phyloP scores from a whole-genome alignment of 768 basidiomycete species.

The Amanita rimosa region DNA sequence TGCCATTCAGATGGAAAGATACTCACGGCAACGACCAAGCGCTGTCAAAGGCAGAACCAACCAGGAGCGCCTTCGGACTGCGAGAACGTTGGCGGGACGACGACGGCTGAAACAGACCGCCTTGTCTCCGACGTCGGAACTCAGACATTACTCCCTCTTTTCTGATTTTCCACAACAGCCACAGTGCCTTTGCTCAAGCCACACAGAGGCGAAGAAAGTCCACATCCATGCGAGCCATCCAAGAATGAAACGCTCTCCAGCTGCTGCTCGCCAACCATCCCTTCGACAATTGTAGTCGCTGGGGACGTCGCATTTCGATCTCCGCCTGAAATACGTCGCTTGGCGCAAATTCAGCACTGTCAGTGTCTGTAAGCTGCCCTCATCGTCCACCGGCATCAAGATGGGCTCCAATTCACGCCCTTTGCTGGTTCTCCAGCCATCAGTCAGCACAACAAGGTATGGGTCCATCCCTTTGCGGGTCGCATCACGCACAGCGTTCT shows the following conservation, averaged over 20 bases:
- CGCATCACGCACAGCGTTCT: conserved; percentile 10
- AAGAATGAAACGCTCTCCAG: no score
- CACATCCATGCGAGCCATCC: no score
- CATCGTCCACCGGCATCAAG: conserved; percentile 32
- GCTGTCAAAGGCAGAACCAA: no score
- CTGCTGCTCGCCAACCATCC: no score
- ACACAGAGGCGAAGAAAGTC: no score
- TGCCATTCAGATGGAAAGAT: not conserved
- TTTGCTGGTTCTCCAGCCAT: conserved; percentile 62
- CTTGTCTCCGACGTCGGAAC: not conserved
- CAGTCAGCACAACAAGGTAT: conserved; percentile 79
- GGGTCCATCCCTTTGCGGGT: conserved; percentile 15
- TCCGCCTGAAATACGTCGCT: not conserved
- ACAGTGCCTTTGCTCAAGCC: no score
- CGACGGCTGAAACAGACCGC: not conserved
- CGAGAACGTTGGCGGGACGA: not conserved
- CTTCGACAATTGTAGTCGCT: not conserved
- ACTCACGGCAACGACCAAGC: conserved; percentile 11
- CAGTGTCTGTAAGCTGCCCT: conserved; percentile 11
- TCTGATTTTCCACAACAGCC: not conserved
- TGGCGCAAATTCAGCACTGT: not conserved
- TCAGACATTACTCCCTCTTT: not conserved
- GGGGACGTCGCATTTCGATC: not conserved
- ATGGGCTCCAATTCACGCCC: conserved; percentile 49
- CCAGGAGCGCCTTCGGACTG: no score